Percentiles rank a stretch among this genome's conserved stretches.
Evolutionary conservation across 345 rosid genomes (phyloP).

Genomic region (Gossypium raimondii): DNA sequence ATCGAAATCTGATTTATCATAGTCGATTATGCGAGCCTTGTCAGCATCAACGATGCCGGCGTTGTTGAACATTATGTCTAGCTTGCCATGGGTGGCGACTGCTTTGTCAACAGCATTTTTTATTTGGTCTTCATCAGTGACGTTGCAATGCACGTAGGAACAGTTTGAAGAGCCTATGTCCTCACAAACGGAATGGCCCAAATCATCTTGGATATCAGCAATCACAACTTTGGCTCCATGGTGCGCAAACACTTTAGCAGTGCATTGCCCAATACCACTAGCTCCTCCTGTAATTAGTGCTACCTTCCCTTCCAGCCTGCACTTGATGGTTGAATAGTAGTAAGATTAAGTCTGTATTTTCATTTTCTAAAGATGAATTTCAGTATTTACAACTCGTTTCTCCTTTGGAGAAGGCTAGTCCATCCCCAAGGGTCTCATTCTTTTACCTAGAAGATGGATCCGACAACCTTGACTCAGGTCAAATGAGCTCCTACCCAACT

Average conservation of each 20-base stretch:
- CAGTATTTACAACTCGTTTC: too few species aligned
- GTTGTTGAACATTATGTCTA: conserved; percentile 41
- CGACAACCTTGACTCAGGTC: too few species aligned
- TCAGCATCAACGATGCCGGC: conserved; percentile 28
- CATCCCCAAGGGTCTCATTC: too few species aligned
- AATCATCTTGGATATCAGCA: conserved; percentile 28
- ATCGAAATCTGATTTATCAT: conserved; percentile 32
- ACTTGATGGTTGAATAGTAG: background rate
- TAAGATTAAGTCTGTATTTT: background rate
- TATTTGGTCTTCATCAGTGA: conserved; percentile 30
- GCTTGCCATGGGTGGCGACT: conserved; percentile 32
- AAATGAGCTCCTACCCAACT: too few species aligned
- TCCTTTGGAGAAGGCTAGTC: too few species aligned
- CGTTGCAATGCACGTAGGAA: conserved; percentile 20
- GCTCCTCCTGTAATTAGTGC: conserved; percentile 22
- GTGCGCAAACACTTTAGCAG: conserved; percentile 20
- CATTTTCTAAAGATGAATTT: too few species aligned
- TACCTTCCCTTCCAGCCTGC: conserved; percentile 21
- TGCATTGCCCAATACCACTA: conserved; percentile 15
- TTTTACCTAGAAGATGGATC: too few species aligned
- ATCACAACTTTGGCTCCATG: conserved; percentile 27
- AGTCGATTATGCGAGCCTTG: conserved; percentile 34
- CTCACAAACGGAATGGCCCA: conserved; percentile 12
- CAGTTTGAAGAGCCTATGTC: conserved; percentile 24
- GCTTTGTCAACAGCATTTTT: conserved; percentile 26